These are phyloP conservation scores for Craterostigma plantagineum DNA, from an alignment of 257 asterid species.

Conservation along the genomic window DNA sequence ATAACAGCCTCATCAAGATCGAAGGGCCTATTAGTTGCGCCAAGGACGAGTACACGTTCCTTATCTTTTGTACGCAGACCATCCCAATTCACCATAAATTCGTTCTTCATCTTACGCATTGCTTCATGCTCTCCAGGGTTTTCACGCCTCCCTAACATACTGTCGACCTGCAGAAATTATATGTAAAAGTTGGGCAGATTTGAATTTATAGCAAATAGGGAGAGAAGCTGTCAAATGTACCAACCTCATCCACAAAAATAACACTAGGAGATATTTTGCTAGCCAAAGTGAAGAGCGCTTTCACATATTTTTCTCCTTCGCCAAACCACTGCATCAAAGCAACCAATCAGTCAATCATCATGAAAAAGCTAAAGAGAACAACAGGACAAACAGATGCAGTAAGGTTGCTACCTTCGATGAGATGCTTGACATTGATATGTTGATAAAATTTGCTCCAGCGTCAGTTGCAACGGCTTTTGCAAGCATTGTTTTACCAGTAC, in stretches of 20 bases:
- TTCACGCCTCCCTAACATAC: conserved; percentile 91
- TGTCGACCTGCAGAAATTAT: conserved; percentile 47
- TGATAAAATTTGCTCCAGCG: conserved; percentile 22
- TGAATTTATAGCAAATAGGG: too few relatives aligned
- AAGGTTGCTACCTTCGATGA: conserved; percentile 13
- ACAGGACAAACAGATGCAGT: too few relatives aligned
- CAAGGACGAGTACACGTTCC: conserved; percentile 83
- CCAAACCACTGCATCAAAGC: conserved; percentile 40
- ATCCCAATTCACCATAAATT: conserved; percentile 96
- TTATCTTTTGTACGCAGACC: conserved; percentile 85
- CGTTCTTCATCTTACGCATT: conserved; percentile 97
- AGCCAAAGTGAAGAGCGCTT: conserved; percentile 52
- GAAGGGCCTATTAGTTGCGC: conserved; percentile 93
- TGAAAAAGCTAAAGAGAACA: too few relatives aligned
- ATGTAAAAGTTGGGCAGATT: not conserved
- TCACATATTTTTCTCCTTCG: conserved; percentile 58
- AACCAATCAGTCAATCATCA: too few relatives aligned
- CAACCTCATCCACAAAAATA: conserved; percentile 53
- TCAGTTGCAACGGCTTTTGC: conserved; percentile 33
- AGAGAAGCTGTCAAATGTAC: conserved; percentile 1
- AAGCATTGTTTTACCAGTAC: conserved; percentile 28
- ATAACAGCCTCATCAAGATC: conserved; percentile 96
- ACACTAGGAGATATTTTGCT: conserved; percentile 66
- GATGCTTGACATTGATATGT: conserved; percentile 18
- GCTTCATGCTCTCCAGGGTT: conserved; percentile 90